A percentile compares a stretch with the other conserved stretches of the same genome.
Conservation (phyloP, 768 basidiomycete genomes). For the Mycena floridula region DNA sequence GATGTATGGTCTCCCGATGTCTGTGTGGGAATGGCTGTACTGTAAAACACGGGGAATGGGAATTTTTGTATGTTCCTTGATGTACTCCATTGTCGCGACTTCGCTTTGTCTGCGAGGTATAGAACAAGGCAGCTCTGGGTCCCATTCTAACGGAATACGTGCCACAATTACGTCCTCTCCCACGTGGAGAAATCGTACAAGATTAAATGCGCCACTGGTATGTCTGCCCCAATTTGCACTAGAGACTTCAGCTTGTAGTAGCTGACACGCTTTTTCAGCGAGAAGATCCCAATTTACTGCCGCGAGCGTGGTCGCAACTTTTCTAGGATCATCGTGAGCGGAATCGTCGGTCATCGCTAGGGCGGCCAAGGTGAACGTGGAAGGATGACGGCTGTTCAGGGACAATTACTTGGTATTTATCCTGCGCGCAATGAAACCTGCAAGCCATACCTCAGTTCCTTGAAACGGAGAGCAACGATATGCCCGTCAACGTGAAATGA, state of each 20-base stretch:
- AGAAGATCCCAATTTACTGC: slow-evolving; percentile 6
- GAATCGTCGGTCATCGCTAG: too few species aligned
- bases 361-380: too few species aligned
- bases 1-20: slow-evolving; percentile 6
- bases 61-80: slow-evolving; percentile 4
- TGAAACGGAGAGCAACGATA: too few species aligned
- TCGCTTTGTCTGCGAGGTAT: slow-evolving; percentile 3
- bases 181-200: slow-evolving; percentile 7
- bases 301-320: background rate
- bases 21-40: slow-evolving; percentile 1
- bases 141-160: slow-evolving; percentile 4
- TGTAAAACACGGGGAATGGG: slow-evolving; percentile 6
- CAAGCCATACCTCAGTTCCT: too few species aligned
- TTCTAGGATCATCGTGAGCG: background rate
- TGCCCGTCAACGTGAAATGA: too few species aligned
- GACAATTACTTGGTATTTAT: too few species aligned
- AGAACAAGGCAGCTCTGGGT: background rate
- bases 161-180: slow-evolving; percentile 3
- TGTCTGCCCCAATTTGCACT: slow-evolving; percentile 5
- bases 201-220: slow-evolving; percentile 5
- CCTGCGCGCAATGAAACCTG: too few species aligned
- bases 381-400: too few species aligned
- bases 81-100: slow-evolving; percentile 7
- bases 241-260: background rate
- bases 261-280: slow-evolving; percentile 3